Base-by-base conservation (phyloP, 129 eudicot species). In the Silybum marianum region DNA sequence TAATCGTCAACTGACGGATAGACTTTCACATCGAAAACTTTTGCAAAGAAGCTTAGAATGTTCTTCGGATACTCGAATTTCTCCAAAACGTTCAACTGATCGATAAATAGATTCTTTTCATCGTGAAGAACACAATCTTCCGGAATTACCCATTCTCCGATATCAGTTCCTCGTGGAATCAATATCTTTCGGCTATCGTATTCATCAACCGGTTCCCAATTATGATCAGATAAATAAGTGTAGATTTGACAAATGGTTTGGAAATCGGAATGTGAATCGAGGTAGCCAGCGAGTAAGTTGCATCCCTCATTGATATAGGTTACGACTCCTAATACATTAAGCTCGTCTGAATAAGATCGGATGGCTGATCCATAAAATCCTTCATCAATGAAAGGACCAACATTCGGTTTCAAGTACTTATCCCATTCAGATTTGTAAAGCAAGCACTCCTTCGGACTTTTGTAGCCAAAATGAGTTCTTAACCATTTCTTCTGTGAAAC, bases 351-450 rank as follows among this genome's bases (percentile, higher is more conserved):
- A 51, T 80, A 90, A 7, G 85, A 79, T 7, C 26, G 22, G 0
- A 90, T 75, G 11, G 1, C 2, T 30, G 85, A 21, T 2, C 91
- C 94, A 44, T 88, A 87, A 75, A 74, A 90, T 19, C 44, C 77
- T 74, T 80, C 84, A 83, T 87, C 91, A 40, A 90, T 78, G 63
- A 87, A 87, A 10, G 89, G 90, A 60, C 91, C 93, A 78, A 87
- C 93, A 3, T 69, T 67, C 0, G 18, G 46, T 24, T 46, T 71
- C 73, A 90, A 68, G 72, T 75, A 60, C 19, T 71, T 26, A 7
- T 34, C 77, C 89, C 87, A 79, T 4, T 72, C 58, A 48, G 87
- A 9, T 74, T 34, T 6, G 48, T 8, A 40, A 40, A 40, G 13
- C 48, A 40, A 40, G 13, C 48, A 40, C 48, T 40, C 48, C 0